Evolutionary conservation across 2,329 filamentous ascomycete genomes (phyloP), one percentile per base, ranked within the genome.

Genomic region (Phaeosphaeriaceae sp.): DNA sequence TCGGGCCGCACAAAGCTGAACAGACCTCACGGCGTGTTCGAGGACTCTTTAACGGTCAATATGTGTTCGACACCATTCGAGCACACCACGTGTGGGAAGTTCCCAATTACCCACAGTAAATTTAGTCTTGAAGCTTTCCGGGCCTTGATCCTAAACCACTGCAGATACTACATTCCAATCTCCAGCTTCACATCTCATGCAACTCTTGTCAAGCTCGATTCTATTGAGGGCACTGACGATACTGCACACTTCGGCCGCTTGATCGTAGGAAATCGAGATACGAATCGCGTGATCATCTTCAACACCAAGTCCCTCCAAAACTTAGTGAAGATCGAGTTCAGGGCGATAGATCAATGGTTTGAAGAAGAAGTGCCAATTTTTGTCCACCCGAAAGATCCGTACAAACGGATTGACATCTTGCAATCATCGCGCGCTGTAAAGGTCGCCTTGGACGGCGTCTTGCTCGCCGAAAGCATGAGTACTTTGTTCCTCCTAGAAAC

Each of bases 341-440:
- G 49, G 4, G 60, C 58, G 4, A 39, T 71, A 39, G 76, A 79
- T 33, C 65, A 74, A 38, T 82, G 79, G 79, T 79, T 79, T 56
- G 84, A 86, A 61, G 85, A 87, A 70, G 83, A 86, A 42, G 73
- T 75, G 1, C 80, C 78, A 1, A 81, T 87, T 46, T 80, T 79
- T 58, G 77, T 83, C 3, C 86, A 89, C 50, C 85, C 86, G 0
- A 87, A 87, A 54, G 85, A 88, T 45, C 86, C 86, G 0, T 87
- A 82, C 72, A 86, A 86, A 57, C 79, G 86, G 11, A 74, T 89
- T 51, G 85, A 88, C 47, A 80, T 85, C 20, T 67, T 88, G 4
- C 74, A 75, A 1, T 87, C 84, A 0, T 74, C 76, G 1, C 80
- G 86, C 1, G 68, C 69, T 1, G 66, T 88, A 28, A 74, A 79